Percentiles rank a stretch among this genome's conserved stretches.
Evolutionary conservation across 1,284 basidiomycete genomes (phyloP).

Genomic region (Puccinia triticina): DNA sequence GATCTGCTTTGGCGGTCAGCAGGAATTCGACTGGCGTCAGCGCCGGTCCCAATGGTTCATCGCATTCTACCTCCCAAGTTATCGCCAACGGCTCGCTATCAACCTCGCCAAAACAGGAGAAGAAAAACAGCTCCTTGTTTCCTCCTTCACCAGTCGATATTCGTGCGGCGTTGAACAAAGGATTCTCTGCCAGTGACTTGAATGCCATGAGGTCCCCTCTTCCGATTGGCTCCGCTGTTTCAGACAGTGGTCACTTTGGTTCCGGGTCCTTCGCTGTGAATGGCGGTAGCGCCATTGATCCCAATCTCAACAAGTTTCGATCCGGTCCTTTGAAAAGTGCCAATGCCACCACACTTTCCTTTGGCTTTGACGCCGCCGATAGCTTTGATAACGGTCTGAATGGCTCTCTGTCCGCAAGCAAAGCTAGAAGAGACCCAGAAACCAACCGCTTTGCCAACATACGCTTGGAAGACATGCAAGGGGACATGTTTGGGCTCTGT

Average conservation of each 20-base stretch:
- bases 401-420: background rate
- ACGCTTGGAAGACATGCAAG: conserved; percentile 89
- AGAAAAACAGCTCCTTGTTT: conserved; percentile 27
- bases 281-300: conserved; percentile 12
- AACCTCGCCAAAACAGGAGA: conserved; percentile 37
- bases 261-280: conserved; percentile 13
- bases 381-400: conserved; percentile 24
- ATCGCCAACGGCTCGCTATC: conserved; percentile 26
- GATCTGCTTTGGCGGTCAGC: background rate
- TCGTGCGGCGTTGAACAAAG: conserved; percentile 6
- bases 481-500: conserved; percentile 60
- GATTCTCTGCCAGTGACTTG: conserved; percentile 28
- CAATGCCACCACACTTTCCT: conserved; percentile 12
- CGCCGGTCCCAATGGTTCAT: background rate
- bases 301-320: conserved; percentile 17
- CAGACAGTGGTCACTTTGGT: conserved; percentile 23
- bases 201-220: conserved; percentile 29
- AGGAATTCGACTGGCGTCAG: conserved; percentile 8
- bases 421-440: conserved; percentile 58
- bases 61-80: background rate
- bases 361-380: conserved; percentile 45
- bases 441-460: conserved; percentile 94
- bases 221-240: conserved; percentile 6
- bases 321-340: background rate
- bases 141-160: conserved; percentile 35